phyloP scores from a whole-genome alignment of 2,329 filamentous ascomycete genomes.

The Paradendryphiella salina region DNA sequence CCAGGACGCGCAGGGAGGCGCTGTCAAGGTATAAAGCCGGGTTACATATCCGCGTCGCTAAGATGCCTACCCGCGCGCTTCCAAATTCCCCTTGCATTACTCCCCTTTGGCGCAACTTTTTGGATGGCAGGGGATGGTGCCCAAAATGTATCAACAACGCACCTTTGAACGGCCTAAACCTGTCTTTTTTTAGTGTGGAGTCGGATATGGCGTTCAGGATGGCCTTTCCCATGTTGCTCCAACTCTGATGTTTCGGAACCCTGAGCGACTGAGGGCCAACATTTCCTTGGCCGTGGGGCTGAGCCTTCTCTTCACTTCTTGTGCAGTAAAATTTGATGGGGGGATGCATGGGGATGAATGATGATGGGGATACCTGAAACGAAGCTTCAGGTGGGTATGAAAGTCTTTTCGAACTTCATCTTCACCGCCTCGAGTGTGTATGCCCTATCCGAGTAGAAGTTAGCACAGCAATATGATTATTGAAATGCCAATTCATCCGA shows the following conservation, averaged over 20 bases:
- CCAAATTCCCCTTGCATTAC: constrained; percentile 1
- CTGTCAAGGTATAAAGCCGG: constrained; percentile 25
- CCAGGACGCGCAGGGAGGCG: constrained; percentile 16
- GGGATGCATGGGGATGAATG: not conserved
- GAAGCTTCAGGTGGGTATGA: constrained; percentile 1
- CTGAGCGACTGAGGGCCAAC: constrained; percentile 8
- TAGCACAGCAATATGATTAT: constrained; percentile 14
- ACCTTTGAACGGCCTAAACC: constrained; percentile 20
- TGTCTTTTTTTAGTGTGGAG: constrained; percentile 9
- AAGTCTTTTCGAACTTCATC: not conserved
- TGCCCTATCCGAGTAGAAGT: constrained; percentile 8
- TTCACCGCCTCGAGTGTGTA: constrained; percentile 13
- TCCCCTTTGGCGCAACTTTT: constrained; percentile 6
- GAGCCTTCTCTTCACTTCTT: constrained; percentile 23
- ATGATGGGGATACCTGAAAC: constrained; percentile 2
- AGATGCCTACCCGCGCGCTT: constrained; percentile 3
- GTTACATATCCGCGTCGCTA: not conserved
- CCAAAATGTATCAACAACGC: constrained; percentile 25
- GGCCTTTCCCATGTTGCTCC: constrained; percentile 5
- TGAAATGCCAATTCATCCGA: not conserved
- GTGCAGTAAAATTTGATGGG: constrained; percentile 21
- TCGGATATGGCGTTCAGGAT: constrained; percentile 25
- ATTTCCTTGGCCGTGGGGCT: constrained; percentile 2
- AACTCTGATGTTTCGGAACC: constrained; percentile 2
- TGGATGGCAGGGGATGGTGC: constrained; percentile 11